A percentile compares a stretch with the other conserved stretches of the same genome.
These are phyloP conservation scores for Infundibulicybe gibba DNA, from an alignment of 768 basidiomycete genomes.

Conservation along the genomic window DNA sequence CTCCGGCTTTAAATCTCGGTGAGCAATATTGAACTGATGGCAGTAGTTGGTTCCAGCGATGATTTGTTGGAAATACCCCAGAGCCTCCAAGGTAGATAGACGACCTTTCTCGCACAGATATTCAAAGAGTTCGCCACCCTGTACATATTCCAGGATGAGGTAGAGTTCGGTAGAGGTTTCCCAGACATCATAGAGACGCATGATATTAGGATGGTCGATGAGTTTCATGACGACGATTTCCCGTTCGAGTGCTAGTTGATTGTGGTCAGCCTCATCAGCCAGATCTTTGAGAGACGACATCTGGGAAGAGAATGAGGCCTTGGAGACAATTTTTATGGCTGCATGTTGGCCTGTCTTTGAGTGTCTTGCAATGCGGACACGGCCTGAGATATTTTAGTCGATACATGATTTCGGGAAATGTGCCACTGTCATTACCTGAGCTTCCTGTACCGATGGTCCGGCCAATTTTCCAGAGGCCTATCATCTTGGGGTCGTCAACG, in stretches of 20 bases:
- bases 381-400: slow-evolving; percentile 46
- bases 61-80: slow-evolving; percentile 90
- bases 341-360: slow-evolving; percentile 86
- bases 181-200: slow-evolving; percentile 96
- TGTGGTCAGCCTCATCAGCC: slow-evolving; percentile 72
- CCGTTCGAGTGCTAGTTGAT: slow-evolving; percentile 78
- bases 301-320: slow-evolving; percentile 62
- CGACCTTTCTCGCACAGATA: slow-evolving; percentile 79
- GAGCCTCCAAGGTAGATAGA: slow-evolving; percentile 66
- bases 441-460: slow-evolving; percentile 80
- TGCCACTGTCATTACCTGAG: slow-evolving; percentile 47
- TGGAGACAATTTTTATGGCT: slow-evolving; percentile 93
- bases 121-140: slow-evolving; percentile 94
- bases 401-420: not conserved
- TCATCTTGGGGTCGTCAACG: slow-evolving; percentile 54
- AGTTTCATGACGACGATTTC: slow-evolving; percentile 99
- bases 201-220: slow-evolving; percentile 91
- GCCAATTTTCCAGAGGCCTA: slow-evolving; percentile 82
- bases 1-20: slow-evolving; percentile 93
- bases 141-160: slow-evolving; percentile 92
- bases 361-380: slow-evolving; percentile 86
- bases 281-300: slow-evolving; percentile 60
- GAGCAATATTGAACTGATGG: slow-evolving; percentile 91
- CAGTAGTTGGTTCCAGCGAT: slow-evolving; percentile 90
- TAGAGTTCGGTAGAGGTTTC: slow-evolving; percentile 87